phyloP scores from a whole-genome alignment of 1,284 basidiomycete genomes.

The Cystobasidium slooffiae region DNA sequence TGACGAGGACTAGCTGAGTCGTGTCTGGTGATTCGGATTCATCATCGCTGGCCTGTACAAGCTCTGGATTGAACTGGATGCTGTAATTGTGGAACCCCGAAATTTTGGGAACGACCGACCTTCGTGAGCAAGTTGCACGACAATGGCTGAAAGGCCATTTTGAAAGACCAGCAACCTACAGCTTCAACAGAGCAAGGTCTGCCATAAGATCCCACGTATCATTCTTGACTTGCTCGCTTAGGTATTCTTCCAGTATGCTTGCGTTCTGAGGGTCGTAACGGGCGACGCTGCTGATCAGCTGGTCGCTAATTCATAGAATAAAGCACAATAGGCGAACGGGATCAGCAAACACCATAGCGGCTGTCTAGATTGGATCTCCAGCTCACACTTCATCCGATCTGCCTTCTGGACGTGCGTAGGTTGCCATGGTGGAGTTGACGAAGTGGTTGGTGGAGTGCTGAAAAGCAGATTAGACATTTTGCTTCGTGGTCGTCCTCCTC shows the following conservation, averaged over 20 bases:
- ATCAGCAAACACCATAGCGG: background rate
- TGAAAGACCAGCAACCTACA: constrained; percentile 61
- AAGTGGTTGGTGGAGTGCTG: constrained; percentile 4
- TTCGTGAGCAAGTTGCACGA: too few relatives aligned
- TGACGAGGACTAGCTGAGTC: constrained; percentile 70
- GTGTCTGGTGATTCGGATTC: constrained; percentile 29
- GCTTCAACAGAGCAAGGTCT: constrained; percentile 84
- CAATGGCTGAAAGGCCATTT: too few relatives aligned
- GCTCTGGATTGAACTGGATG: constrained; percentile 93
- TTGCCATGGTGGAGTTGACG: constrained; percentile 12
- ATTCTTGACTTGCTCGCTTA: constrained; percentile 85
- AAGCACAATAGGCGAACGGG: background rate
- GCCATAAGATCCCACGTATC: constrained; percentile 92
- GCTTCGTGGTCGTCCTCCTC: too few relatives aligned
- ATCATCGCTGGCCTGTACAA: constrained; percentile 86
- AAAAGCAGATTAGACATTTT: background rate
- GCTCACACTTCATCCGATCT: constrained; percentile 39
- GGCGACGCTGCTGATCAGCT: constrained; percentile 84
- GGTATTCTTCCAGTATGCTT: constrained; percentile 82
- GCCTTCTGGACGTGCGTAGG: constrained; percentile 27
- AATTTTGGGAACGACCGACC: constrained; percentile 13
- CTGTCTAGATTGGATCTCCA: too few relatives aligned
- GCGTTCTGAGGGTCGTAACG: constrained; percentile 61
- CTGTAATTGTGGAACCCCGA: constrained; percentile 59
- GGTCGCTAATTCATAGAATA: constrained; percentile 60